Evolutionary conservation across 768 basidiomycete genomes (phyloP), one percentile per base, ranked within the genome.

Genomic region (Clitopilus hobsonii): DNA sequence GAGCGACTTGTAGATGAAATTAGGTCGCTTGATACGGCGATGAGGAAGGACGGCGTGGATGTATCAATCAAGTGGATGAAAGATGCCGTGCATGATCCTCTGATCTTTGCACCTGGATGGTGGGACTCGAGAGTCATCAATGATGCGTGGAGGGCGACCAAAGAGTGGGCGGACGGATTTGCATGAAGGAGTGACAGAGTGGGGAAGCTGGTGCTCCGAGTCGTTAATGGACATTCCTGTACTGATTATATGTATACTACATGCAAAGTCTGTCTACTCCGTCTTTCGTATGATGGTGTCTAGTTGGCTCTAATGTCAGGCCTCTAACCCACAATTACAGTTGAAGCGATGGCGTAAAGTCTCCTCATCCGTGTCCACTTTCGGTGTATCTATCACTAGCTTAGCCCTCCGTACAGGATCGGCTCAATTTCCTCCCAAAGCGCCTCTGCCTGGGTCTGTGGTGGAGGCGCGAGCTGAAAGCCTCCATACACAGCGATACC

Each of bases 1-100:
- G 81, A 82, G 67, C 67, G 80, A 55, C 66, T 81, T 24, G 78
- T 78, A 59, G 65, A 71, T 26, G 80, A 82, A 63, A 76, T 80
- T 20, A 65, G 66, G 51, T 72, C 70, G 56, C 65, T 81, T 41
- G 67, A 71, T 30, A 54, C 57, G 25, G 74, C 74, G 16, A 75
- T 75, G 75, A 54, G 65, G 55, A 64, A 65, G 53, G 74, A 77
- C 56, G 71, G 68, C 0, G 71, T 74, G 6, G 67, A 73, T 53
- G 60, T 74, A 7, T 61, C 56, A 27, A 61, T 66, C 22, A 57
- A 68, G 52, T 72, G 71, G 70, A 68, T 71, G 10, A 63, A 59
- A 48, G 75, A 77, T 58, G 74, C 71, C 22, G 74, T 73, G 51
- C 78, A 79, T 63, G 77, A 79, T 63, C 62, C 75, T 30, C 63